Conservation (phyloP, 345 rosid genomes). For the Cochlearia excelsa region DNA sequence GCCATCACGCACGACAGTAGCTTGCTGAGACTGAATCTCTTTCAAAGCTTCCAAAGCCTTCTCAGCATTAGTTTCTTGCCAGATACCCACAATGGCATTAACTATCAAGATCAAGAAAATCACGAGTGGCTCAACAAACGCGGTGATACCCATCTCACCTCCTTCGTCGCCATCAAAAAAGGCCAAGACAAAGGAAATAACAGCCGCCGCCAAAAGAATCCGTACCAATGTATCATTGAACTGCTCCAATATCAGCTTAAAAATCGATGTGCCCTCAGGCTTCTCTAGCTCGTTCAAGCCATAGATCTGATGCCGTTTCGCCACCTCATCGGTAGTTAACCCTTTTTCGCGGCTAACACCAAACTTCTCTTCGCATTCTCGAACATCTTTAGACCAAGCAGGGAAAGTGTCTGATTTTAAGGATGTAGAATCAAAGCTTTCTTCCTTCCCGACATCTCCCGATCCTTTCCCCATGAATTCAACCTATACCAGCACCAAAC, state of each 20-base stretch:
- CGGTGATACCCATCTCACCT: constrained; percentile 81
- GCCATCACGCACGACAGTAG: constrained; percentile 67
- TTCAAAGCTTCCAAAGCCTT: constrained; percentile 89
- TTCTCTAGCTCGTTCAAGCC: constrained; percentile 86
- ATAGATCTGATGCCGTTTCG: constrained; percentile 46
- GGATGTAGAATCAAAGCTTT: constrained; percentile 20
- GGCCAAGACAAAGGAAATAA: constrained; percentile 76
- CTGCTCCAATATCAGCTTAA: constrained; percentile 67
- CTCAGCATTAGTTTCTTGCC: constrained; percentile 94
- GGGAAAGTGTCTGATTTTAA: constrained; percentile 37
- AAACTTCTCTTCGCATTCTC: constrained; percentile 59
- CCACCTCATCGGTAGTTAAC: constrained; percentile 49
- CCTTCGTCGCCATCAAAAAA: constrained; percentile 88
- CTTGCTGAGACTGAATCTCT: constrained; percentile 86
- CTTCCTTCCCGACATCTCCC: constrained; percentile 42
- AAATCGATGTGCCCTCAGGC: constrained; percentile 63
- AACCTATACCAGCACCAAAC: too few species aligned
- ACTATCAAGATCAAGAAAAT: constrained; percentile 88
- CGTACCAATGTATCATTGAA: constrained; percentile 83
- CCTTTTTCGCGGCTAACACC: constrained; percentile 49
- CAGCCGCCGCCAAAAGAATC: constrained; percentile 72
- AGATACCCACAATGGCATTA: constrained; percentile 81
- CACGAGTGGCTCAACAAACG: constrained; percentile 92
- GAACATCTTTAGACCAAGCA: constrained; percentile 65
- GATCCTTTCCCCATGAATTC: constrained; percentile 69